Conservation (phyloP, 768 basidiomycete genomes). For the Cantharellus cinnabarinus region DNA sequence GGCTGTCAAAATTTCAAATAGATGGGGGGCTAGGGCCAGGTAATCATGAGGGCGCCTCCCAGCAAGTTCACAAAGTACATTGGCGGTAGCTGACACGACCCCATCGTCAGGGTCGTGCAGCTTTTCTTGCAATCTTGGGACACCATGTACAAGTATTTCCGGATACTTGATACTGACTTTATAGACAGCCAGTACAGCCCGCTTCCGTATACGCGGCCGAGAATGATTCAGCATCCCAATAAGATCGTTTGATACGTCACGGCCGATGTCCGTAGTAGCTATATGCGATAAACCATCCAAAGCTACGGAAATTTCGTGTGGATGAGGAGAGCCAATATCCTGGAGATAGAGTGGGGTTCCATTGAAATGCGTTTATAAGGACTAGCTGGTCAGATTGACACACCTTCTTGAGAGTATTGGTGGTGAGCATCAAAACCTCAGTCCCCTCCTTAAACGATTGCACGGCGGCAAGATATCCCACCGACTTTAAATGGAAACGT, state of each 20-base stretch:
- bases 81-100: conserved; percentile 85
- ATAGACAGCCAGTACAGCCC: conserved; percentile 69
- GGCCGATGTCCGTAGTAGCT: conserved; percentile 70
- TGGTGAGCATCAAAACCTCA: conserved; percentile 92
- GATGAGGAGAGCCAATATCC: conserved; percentile 55
- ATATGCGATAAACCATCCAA: conserved; percentile 71
- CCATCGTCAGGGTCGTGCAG: conserved; percentile 69
- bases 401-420: conserved; percentile 88
- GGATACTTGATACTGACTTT: conserved; percentile 68
- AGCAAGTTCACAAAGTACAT: conserved; percentile 83
- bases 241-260: conserved; percentile 73
- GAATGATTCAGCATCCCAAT: conserved; percentile 80
- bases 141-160: conserved; percentile 44
- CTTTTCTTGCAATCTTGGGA: conserved; percentile 54
- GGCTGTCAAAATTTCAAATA: conserved; percentile 83
- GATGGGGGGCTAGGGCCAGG: conserved; percentile 69
- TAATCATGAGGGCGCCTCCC: conserved; percentile 62
- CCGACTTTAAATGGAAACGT: conserved; percentile 76
- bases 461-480: conserved; percentile 85
- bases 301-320: conserved; percentile 53
- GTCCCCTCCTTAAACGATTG: conserved; percentile 88
- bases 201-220: conserved; percentile 69
- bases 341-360: conserved; percentile 13
- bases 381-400: neutral
- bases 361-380: neutral